Percentiles rank a stretch among this genome's conserved stretches.
phyloP scores from a whole-genome alignment of 1,284 basidiomycete species.

The Trametes pubescens region DNA sequence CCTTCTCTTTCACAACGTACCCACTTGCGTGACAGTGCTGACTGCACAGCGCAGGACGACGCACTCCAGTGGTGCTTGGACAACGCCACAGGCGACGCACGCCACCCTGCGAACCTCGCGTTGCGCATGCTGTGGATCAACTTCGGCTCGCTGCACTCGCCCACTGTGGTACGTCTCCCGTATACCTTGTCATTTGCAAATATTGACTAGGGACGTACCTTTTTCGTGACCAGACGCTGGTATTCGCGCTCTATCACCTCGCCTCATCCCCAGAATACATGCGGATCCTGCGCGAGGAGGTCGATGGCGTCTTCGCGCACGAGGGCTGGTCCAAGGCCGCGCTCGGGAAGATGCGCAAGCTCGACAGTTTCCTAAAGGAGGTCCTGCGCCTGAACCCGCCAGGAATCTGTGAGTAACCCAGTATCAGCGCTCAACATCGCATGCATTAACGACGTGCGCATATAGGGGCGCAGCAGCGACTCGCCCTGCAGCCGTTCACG shows the following conservation, averaged over 20 bases:
- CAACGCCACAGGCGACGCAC: neutral
- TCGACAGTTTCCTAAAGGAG: conserved; percentile 62
- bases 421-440: neutral
- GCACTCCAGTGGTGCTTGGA: neutral
- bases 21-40: too few relatives aligned
- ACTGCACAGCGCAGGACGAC: neutral
- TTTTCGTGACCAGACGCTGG: conserved; percentile 22
- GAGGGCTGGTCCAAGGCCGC: conserved; percentile 55
- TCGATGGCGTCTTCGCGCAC: conserved; percentile 43
- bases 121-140: conserved; percentile 19
- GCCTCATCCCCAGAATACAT: conserved; percentile 50
- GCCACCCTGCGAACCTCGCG: neutral
- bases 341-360: conserved; percentile 51
- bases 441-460: neutral
- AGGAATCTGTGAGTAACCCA: neutral
- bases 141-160: conserved; percentile 25
- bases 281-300: conserved; percentile 52
- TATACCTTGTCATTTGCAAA: neutral
- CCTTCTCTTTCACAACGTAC: neutral
- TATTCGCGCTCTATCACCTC: conserved; percentile 43
- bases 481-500: conserved; percentile 8
- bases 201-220: neutral
- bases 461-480: neutral
- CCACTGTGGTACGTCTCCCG: conserved; percentile 19
- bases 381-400: conserved; percentile 42